Evolutionary conservation across 495 filamentous ascomycete genomes (phyloP).

Genomic region (Cenococcum geophilum): DNA sequence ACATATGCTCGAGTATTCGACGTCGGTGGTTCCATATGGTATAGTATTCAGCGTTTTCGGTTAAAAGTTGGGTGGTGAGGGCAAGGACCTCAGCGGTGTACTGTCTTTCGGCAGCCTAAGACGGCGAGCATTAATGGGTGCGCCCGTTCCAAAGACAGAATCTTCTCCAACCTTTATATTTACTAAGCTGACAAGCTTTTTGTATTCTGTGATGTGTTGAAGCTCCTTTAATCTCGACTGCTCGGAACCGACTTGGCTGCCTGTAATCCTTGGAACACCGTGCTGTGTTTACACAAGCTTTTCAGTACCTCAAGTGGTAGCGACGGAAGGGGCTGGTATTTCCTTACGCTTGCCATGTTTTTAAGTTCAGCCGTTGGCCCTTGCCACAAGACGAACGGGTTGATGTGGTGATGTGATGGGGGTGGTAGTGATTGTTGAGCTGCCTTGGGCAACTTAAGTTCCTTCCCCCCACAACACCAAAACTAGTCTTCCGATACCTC

Average conservation of each 20-base stretch:
- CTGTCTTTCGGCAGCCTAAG: conserved; percentile 50
- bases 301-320: neutral
- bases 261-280: conserved; percentile 63
- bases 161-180: conserved; percentile 48
- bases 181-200: conserved; percentile 60
- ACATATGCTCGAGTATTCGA: conserved; percentile 49
- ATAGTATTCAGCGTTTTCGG: conserved; percentile 93
- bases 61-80: conserved; percentile 73
- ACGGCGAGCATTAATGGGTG: neutral
- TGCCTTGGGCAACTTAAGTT: neutral
- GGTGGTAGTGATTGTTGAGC: neutral
- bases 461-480: neutral
- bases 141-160: neutral
- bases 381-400: too few species aligned
- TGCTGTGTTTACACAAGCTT: conserved; percentile 50
- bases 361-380: neutral
- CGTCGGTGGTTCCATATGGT: conserved; percentile 96
- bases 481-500: neutral
- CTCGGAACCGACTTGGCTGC: conserved; percentile 53
- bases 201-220: conserved; percentile 72
- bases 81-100: conserved; percentile 62
- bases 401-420: too few species aligned
- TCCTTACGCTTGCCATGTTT: conserved; percentile 35
- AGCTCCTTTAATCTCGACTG: conserved; percentile 63
- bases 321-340: conserved; percentile 4